phyloP scores from a whole-genome alignment of 2,329 filamentous ascomycete genomes.

The Neofusicoccum sp. region DNA sequence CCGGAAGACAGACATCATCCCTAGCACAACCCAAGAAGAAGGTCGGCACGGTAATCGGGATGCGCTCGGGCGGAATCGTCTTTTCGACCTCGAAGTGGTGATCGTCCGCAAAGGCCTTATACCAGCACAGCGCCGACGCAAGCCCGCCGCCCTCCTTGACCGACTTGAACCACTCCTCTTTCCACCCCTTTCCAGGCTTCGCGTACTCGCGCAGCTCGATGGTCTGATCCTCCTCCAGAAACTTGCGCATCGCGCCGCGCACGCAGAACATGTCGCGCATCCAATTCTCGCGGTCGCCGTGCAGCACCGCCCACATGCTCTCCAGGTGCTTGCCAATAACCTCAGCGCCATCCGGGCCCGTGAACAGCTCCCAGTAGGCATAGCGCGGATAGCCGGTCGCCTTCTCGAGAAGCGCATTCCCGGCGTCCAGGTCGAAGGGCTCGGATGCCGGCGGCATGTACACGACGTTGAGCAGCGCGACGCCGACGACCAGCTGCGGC shows the following conservation, averaged over 20 bases:
- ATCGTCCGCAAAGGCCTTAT: conserved; percentile 29
- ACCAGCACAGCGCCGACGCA: conserved; percentile 39
- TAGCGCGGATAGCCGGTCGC: conserved; percentile 38
- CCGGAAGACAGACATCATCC: conserved; percentile 36
- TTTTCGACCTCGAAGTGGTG: conserved; percentile 30
- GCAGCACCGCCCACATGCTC: conserved; percentile 35
- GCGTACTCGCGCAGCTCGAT: conserved; percentile 35
- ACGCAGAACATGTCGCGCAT: conserved; percentile 39
- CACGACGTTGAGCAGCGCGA: conserved; percentile 44
- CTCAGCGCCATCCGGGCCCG: conserved; percentile 37
- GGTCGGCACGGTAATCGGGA: conserved; percentile 36
- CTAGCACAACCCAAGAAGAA: conserved; percentile 35
- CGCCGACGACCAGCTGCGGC: conserved; percentile 39
- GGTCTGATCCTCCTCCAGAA: conserved; percentile 22
- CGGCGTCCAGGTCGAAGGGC: conserved; percentile 38
- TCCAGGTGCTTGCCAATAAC: conserved; percentile 43
- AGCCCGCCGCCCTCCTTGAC: conserved; percentile 33
- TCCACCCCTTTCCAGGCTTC: conserved; percentile 26
- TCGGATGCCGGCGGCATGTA: conserved; percentile 39
- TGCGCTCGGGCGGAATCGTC: conserved; percentile 23
- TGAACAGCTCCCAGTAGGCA: conserved; percentile 50
- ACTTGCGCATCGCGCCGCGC: conserved; percentile 35
- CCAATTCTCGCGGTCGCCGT: conserved; percentile 32
- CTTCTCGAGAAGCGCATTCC: conserved; percentile 33
- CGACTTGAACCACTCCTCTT: conserved; percentile 34